A percentile compares a stretch with the other conserved stretches of the same genome.
Conservation (phyloP, 805 yeast species). For the Suhomyces sp. region DNA sequence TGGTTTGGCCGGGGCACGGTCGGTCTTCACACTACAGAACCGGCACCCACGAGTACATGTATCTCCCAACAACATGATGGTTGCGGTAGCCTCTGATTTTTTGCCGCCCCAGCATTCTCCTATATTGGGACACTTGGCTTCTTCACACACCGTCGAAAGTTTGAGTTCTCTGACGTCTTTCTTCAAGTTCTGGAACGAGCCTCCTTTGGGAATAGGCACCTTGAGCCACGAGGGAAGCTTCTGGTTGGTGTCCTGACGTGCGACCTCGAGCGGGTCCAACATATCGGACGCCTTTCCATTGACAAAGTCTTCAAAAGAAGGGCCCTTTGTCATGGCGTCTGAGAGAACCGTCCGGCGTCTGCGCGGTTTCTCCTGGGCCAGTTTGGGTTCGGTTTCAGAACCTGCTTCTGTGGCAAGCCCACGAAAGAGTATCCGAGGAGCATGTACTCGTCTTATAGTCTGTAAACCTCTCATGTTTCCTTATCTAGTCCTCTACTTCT, state of each 20-base stretch:
- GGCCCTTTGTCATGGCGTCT: constrained; percentile 76
- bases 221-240: constrained; percentile 91
- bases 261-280: constrained; percentile 75
- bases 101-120: constrained; percentile 99
- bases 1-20: constrained; percentile 78
- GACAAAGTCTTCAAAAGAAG: constrained; percentile 89
- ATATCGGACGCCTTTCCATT: constrained; percentile 72
- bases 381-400: background rate
- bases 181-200: constrained; percentile 74
- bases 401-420: constrained; percentile 10
- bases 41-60: constrained; percentile 99
- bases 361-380: constrained; percentile 12
- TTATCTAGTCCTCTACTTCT: background rate
- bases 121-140: constrained; percentile 98
- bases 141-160: constrained; percentile 95
- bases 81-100: constrained; percentile 91
- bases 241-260: constrained; percentile 63
- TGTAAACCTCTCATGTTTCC: background rate
- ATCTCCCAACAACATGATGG: constrained; percentile 97
- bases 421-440: constrained; percentile 1
- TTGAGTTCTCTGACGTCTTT: constrained; percentile 85
- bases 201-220: constrained; percentile 96
- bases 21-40: constrained; percentile 94
- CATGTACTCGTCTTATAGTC: background rate
- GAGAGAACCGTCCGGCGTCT: constrained; percentile 55